Evolutionary conservation across 768 basidiomycete genomes (phyloP), one percentile per base, ranked within the genome.

Genomic region (Tylopilus sp.): DNA sequence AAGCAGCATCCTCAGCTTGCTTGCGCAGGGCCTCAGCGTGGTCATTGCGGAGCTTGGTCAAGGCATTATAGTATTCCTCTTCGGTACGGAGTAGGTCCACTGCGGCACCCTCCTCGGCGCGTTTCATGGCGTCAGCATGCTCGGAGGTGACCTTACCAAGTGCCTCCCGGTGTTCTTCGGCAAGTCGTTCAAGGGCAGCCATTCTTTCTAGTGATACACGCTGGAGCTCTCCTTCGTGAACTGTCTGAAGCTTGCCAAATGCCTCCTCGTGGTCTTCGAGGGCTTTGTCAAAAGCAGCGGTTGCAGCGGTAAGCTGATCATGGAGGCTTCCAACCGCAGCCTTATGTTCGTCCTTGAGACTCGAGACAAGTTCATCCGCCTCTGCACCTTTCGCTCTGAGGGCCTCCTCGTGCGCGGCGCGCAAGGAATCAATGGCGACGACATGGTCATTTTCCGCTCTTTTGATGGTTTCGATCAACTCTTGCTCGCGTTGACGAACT

Each of bases 1-100:
- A 81, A 35, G 80, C 73, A 18, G 78, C 71, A 50, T 91, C 85
- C 5, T 75, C 75, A 1, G 79, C 73, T 50, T 85, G 79, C 58
- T 75, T 80, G 55, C 80, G 79, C 51, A 92, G 71, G 22, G 80
- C 75, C 54, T 83, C 79, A 3, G 79, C 75, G 58, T 93, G 89
- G 62, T 89, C 85, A 13, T 65, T 73, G 39, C 89, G 86, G 43
- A 92, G 78, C 58, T 87, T 88, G 13, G 83, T 87, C 38, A 93
- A 72, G 20, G 82, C 83, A 51, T 90, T 83, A 65, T 91, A 89
- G 60, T 90, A 91, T 63, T 91, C 85, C 59, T 86, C 88, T 61
- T 88, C 86, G 6, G 86, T 89, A 46, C 76, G 79, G 53, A 82
- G 81, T 13, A 89, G 76, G 36, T 75, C 71, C 12, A 76, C 71